Percentiles rank a stretch among this genome's conserved stretches.
Evolutionary conservation across 169 alveolate genomes (phyloP).

Genomic region (Plasmodium relictum): DNA sequence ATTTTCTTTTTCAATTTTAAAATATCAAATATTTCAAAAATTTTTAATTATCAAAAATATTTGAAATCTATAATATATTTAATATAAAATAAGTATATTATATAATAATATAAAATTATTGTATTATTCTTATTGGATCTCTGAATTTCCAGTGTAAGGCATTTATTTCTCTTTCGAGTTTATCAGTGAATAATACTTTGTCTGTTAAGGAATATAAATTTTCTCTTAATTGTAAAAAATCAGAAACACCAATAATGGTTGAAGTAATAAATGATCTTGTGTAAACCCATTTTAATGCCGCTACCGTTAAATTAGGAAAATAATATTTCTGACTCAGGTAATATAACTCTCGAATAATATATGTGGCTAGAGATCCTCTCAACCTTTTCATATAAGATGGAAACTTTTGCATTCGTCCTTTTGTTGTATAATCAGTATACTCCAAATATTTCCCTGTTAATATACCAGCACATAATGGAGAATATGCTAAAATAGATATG

Average conservation of each 20-base stretch:
- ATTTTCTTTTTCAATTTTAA: too few relatives aligned
- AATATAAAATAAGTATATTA: too few relatives aligned
- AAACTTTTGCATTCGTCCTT: constrained; percentile 86
- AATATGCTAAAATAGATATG: constrained; percentile 81
- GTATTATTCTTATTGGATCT: constrained; percentile 87
- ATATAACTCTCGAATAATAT: constrained; percentile 85
- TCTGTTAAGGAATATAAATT: constrained; percentile 84
- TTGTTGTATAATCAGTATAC: constrained; percentile 86
- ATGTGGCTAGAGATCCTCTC: constrained; percentile 90
- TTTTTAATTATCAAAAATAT: too few relatives aligned
- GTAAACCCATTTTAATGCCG: constrained; percentile 88
- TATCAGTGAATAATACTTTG: constrained; percentile 84
- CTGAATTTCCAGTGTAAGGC: constrained; percentile 91
- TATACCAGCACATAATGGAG: constrained; percentile 90
- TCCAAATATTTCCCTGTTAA: constrained; percentile 90
- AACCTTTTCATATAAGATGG: constrained; percentile 89
- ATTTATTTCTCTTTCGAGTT: constrained; percentile 87
- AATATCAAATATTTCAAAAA: too few relatives aligned
- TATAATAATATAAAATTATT: constrained; percentile 43
- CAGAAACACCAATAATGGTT: constrained; percentile 88
- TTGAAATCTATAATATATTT: too few relatives aligned
- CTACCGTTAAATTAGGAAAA: constrained; percentile 85
- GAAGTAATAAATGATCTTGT: constrained; percentile 87
- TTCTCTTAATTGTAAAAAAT: constrained; percentile 87
- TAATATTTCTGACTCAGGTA: constrained; percentile 83